Evolutionary conservation across 805 yeast species (phyloP).

Genomic region (Kluyveromyces siamensis): DNA sequence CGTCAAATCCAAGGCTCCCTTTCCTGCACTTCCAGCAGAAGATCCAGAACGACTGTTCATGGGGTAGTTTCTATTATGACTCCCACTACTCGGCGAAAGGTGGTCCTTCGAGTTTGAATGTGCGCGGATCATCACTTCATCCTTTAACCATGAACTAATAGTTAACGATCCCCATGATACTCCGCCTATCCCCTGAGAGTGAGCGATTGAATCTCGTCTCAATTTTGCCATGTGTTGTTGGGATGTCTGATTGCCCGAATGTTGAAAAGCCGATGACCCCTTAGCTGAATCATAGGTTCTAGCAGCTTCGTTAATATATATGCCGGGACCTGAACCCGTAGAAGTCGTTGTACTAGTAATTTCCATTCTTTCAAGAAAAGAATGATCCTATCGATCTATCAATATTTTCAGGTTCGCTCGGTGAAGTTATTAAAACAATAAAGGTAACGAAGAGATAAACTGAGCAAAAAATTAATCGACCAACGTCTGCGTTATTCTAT

Average conservation of each 20-base stretch:
- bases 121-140: conserved; percentile 66
- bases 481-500: too few species aligned
- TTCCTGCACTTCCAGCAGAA: not conserved
- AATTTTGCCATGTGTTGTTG: conserved; percentile 33
- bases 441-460: not conserved
- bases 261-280: not conserved
- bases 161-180: conserved; percentile 95
- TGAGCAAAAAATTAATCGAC: not conserved
- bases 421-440: not conserved
- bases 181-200: conserved; percentile 97
- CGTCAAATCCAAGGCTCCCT: conserved; percentile 1
- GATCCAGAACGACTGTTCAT: not conserved
- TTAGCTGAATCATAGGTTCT: not conserved
- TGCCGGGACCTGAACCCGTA: conserved; percentile 7
- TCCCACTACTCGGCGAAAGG: not conserved
- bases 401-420: not conserved
- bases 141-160: conserved; percentile 92
- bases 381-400: not conserved
- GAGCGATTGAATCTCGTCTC: conserved; percentile 87
- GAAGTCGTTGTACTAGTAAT: conserved; percentile 6
- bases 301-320: conserved; percentile 3
- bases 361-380: not conserved
- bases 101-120: conserved; percentile 8
- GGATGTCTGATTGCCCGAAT: not conserved
- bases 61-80: not conserved